Conservation (phyloP, 225 moss, liverwort and hornwort species). For the Climacium dendroides region DNA sequence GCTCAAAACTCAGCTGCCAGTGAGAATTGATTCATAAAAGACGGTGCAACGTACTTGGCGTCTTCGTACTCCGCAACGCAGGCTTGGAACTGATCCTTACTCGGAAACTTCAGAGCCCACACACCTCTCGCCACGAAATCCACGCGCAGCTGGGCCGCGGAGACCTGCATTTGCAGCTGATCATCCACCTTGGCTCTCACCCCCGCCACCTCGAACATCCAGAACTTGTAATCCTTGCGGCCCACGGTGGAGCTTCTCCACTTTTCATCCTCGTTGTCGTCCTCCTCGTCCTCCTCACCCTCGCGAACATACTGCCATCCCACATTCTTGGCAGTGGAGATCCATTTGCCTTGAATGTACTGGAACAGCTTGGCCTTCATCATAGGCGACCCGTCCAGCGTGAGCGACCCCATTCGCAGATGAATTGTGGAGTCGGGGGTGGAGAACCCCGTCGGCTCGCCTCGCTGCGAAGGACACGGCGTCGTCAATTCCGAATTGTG, state of each 20-base stretch:
- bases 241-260: constrained; percentile 43
- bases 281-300: constrained; percentile 32
- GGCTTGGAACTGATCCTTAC: constrained; percentile 46
- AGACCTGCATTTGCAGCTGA: constrained; percentile 58
- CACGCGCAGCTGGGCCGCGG: constrained; percentile 55
- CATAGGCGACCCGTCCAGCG: not conserved
- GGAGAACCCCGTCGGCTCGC: not conserved
- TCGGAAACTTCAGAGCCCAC: constrained; percentile 83
- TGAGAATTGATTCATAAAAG: not conserved
- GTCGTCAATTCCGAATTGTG: not conserved
- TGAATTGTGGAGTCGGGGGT: not conserved
- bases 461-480: constrained; percentile 1
- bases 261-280: constrained; percentile 42
- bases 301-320: constrained; percentile 55
- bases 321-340: constrained; percentile 41
- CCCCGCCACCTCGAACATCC: constrained; percentile 71
- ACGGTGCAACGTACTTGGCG: constrained; percentile 21
- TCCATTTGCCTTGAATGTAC: constrained; percentile 57
- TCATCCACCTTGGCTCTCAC: constrained; percentile 58
- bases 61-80: constrained; percentile 63
- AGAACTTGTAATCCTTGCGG: constrained; percentile 35
- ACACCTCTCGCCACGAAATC: constrained; percentile 73
- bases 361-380: constrained; percentile 52
- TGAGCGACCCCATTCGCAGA: constrained; percentile 18
- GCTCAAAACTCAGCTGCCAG: not conserved